Percentiles rank a stretch among this genome's conserved stretches.
Conservation (phyloP, 192 early-diverging fungal genomes). For the Coemansia sp. region DNA sequence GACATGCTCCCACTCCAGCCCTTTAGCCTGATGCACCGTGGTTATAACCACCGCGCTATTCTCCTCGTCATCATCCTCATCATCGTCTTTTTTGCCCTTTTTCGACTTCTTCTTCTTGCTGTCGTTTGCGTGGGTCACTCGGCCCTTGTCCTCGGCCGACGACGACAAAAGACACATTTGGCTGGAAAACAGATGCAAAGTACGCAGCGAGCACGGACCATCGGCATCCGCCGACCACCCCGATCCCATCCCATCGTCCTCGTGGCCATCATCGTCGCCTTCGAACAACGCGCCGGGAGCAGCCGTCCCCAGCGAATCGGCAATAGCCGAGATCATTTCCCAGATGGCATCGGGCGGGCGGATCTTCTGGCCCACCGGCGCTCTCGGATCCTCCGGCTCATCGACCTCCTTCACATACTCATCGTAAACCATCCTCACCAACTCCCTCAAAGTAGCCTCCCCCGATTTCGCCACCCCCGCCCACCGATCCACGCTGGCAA, state of each 20-base stretch:
- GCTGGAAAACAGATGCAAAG: constrained; percentile 30
- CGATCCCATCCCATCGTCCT: background rate
- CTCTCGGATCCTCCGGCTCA: background rate
- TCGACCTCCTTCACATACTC: constrained; percentile 17
- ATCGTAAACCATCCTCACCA: constrained; percentile 19
- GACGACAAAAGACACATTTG: constrained; percentile 47
- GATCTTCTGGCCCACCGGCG: background rate
- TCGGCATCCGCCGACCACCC: background rate
- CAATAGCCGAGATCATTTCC: constrained; percentile 24
- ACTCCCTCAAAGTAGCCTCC: constrained; percentile 2
- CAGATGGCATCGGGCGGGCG: constrained; percentile 19
- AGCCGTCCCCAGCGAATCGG: constrained; percentile 16
- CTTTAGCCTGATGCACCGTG: constrained; percentile 54
- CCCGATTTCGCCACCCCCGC: constrained; percentile 7
- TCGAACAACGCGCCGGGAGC: constrained; percentile 2
- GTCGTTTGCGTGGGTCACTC: background rate
- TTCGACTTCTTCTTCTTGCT: background rate
- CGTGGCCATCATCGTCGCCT: background rate
- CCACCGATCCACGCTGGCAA: constrained; percentile 16
- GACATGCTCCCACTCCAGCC: constrained; percentile 48
- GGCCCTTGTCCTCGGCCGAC: constrained; percentile 37
- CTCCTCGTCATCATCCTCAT: background rate
- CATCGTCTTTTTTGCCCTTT: background rate
- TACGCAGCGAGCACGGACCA: constrained; percentile 18
- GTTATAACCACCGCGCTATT: constrained; percentile 30